Evolutionary conservation across 2,329 filamentous ascomycete genomes (phyloP).

Genomic region (Didymella segeticola): DNA sequence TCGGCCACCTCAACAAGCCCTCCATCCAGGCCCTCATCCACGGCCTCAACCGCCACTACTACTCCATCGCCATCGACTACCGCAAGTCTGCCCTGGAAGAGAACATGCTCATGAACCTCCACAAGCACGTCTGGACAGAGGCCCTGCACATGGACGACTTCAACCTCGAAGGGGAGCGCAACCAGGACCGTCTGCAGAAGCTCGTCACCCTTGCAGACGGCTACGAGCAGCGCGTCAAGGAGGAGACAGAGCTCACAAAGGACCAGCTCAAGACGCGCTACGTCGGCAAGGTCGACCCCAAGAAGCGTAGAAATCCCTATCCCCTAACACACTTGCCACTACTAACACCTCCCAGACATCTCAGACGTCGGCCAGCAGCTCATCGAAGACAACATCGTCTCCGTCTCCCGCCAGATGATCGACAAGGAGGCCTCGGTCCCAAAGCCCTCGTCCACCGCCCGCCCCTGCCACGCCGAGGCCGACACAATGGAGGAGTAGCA

Average conservation of each 20-base stretch:
- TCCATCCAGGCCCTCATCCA: conserved; percentile 99
- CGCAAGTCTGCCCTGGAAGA: conserved; percentile 96
- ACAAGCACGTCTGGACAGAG: conserved; percentile 99
- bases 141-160: conserved; percentile 98
- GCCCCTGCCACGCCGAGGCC: conserved; percentile 38
- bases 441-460: conserved; percentile 49
- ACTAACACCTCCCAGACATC: conserved; percentile 64
- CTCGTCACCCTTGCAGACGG: conserved; percentile 90
- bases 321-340: no score
- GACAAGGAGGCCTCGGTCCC: conserved; percentile 98
- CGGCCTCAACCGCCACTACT: conserved; percentile 97
- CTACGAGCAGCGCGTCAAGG: conserved; percentile 98
- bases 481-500: conserved; percentile 46
- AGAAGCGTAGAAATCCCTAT: no score
- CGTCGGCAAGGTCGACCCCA: conserved; percentile 97
- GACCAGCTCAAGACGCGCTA: conserved; percentile 99
- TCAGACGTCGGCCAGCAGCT: conserved; percentile 95
- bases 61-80: conserved; percentile 98
- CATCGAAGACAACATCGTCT: conserved; percentile 99
- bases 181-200: conserved; percentile 84
- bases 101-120: conserved; percentile 99
- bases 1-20: conserved; percentile 98
- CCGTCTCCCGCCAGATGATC: conserved; percentile 98
- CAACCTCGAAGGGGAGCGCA: conserved; percentile 79
- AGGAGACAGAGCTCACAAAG: conserved; percentile 96